These are phyloP conservation scores for Cantharellus anzutake DNA, from an alignment of 768 basidiomycete species.

Conservation along the genomic window DNA sequence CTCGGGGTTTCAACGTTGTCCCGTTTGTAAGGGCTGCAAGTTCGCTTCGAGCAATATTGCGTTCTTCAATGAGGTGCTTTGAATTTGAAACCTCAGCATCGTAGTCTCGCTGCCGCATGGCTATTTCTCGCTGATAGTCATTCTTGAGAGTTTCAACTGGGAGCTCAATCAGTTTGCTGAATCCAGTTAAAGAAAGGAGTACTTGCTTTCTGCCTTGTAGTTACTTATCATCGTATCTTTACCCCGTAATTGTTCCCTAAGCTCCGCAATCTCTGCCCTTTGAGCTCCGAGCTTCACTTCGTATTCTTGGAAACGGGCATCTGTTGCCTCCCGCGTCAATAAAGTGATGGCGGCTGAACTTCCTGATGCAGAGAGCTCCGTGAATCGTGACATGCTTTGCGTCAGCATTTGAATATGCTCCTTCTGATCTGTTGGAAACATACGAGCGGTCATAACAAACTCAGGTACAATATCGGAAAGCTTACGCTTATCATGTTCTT, in stretches of 20 bases:
- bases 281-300: slow-evolving; percentile 25
- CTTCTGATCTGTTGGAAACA: slow-evolving; percentile 32
- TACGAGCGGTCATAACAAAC: not conserved
- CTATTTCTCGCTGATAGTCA: no score
- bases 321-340: slow-evolving; percentile 52
- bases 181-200: not conserved
- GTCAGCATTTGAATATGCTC: slow-evolving; percentile 34
- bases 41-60: slow-evolving; percentile 34
- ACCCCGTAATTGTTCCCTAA: slow-evolving; percentile 12
- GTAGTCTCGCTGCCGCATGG: slow-evolving; percentile 7
- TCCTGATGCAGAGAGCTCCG: slow-evolving; percentile 32
- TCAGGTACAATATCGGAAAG: not conserved
- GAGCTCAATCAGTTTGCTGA: no score
- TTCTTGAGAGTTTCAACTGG: no score
- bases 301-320: slow-evolving; percentile 38
- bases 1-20: slow-evolving; percentile 24
- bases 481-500: slow-evolving; percentile 25
- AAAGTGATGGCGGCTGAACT: slow-evolving; percentile 39
- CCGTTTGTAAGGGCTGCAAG: slow-evolving; percentile 46
- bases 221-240: slow-evolving; percentile 21
- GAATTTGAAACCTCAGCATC: not conserved
- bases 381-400: slow-evolving; percentile 31
- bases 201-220: slow-evolving; percentile 34
- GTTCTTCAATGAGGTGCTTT: slow-evolving; percentile 13
- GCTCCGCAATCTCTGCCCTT: slow-evolving; percentile 26